Conservation (phyloP, 164 flowering plant species). For the Malania oleifera region DNA sequence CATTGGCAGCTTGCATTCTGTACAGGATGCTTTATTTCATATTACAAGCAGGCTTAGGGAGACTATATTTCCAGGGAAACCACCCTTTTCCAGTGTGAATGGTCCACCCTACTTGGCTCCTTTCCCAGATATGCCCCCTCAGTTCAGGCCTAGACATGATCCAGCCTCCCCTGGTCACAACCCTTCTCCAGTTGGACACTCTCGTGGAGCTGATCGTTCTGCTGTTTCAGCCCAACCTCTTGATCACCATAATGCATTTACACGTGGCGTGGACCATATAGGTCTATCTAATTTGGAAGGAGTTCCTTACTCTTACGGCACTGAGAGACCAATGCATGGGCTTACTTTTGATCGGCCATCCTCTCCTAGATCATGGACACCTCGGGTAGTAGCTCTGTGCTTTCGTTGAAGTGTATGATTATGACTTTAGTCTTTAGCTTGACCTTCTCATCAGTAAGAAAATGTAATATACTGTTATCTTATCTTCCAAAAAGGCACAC, state of each 20-base stretch:
- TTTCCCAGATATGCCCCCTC: slow-evolving; percentile 32
- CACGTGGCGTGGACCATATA: slow-evolving; percentile 27
- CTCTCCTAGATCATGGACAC: slow-evolving; percentile 47
- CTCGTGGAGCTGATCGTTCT: slow-evolving; percentile 27
- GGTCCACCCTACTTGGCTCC: slow-evolving; percentile 26
- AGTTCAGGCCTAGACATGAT: slow-evolving; percentile 38
- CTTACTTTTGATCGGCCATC: slow-evolving; percentile 32
- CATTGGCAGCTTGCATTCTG: slow-evolving; percentile 44
- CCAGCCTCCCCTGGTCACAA: slow-evolving; percentile 38
- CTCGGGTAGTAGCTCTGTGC: slow-evolving; percentile 27
- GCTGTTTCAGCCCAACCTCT: slow-evolving; percentile 23
- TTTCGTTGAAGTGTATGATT: background rate
- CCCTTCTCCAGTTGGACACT: slow-evolving; percentile 27
- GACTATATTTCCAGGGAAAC: slow-evolving; percentile 30
- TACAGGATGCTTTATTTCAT: slow-evolving; percentile 56
- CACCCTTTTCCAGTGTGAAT: slow-evolving; percentile 14
- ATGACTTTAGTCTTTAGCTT: background rate
- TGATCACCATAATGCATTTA: slow-evolving; percentile 31
- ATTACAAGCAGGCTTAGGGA: slow-evolving; percentile 54
- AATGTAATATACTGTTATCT: background rate
- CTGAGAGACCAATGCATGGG: slow-evolving; percentile 35
- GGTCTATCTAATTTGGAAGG: slow-evolving; percentile 23
- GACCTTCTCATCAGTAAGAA: background rate
- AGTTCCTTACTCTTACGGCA: slow-evolving; percentile 25
- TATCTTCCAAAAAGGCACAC: slow-evolving; percentile 16